Conservation (phyloP, 768 basidiomycete species). For the Hirschioporus abietinus region DNA sequence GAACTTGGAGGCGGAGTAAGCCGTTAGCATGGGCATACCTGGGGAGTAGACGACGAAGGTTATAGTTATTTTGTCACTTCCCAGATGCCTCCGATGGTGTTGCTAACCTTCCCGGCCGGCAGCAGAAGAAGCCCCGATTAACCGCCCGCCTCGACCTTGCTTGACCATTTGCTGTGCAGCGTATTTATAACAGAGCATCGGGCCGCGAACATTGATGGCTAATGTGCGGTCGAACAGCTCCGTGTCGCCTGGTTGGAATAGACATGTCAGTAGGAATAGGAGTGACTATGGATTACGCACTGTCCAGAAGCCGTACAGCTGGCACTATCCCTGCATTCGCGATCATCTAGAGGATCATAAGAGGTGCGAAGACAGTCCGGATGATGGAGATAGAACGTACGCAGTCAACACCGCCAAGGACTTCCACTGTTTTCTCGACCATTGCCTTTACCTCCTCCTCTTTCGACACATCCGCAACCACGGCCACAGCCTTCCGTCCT, state of each 20-base stretch:
- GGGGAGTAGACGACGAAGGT: too few species aligned
- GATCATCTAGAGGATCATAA: conserved; percentile 24
- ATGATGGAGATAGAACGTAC: background rate
- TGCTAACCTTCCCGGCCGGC: too few species aligned
- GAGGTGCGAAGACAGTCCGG: conserved; percentile 1
- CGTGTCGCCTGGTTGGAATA: background rate
- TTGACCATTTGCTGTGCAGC: conserved; percentile 35
- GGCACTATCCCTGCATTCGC: conserved; percentile 25
- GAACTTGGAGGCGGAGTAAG: conserved; percentile 28
- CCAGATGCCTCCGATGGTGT: too few species aligned
- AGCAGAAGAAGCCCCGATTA: conserved; percentile 24
- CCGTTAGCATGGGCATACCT: conserved; percentile 11
- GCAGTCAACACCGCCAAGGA: conserved; percentile 42
- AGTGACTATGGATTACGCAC: conserved; percentile 13
- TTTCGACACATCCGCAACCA: conserved; percentile 34
- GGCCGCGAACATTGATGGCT: conserved; percentile 27
- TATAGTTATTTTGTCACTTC: too few species aligned
- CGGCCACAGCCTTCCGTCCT: conserved; percentile 20
- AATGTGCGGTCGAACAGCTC: conserved; percentile 29
- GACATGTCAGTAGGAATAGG: background rate
- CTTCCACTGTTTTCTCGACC: conserved; percentile 24
- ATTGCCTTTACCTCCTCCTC: conserved; percentile 39
- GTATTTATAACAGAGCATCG: conserved; percentile 34
- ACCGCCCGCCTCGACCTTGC: conserved; percentile 33
- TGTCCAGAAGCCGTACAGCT: conserved; percentile 25